A percentile compares a stretch with the other conserved stretches of the same genome.
phyloP scores from a whole-genome alignment of 805 yeast species.

The Candida jianshihensis region DNA sequence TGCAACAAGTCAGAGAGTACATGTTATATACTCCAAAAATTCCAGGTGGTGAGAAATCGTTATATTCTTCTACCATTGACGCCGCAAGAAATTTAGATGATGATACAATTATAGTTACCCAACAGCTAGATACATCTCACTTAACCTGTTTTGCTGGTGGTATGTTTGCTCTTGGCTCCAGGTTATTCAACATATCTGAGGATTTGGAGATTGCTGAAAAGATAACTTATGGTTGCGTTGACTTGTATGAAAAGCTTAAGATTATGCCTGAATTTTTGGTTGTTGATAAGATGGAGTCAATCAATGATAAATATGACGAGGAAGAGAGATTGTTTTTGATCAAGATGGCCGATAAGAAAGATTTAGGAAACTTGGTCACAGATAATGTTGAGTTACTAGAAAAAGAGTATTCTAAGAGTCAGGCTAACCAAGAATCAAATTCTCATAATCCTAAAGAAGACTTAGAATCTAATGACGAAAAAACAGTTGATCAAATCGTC shows the following conservation, averaged over 20 bases:
- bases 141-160: conserved; percentile 49
- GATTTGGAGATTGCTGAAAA: conserved; percentile 35
- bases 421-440: too few relatives aligned
- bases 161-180: conserved; percentile 42
- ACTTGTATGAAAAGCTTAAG: conserved; percentile 33
- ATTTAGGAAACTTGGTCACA: too few relatives aligned
- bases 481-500: too few relatives aligned
- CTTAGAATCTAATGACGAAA: too few relatives aligned
- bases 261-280: conserved; percentile 38
- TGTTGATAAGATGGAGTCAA: conserved; percentile 21
- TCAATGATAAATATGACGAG: conserved; percentile 19
- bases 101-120: conserved; percentile 8
- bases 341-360: too few relatives aligned
- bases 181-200: conserved; percentile 28
- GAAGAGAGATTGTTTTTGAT: conserved; percentile 6
- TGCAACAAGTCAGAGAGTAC: conserved; percentile 30
- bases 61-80: conserved; percentile 22
- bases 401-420: too few relatives aligned
- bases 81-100: conserved; percentile 20
- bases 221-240: conserved; percentile 43
- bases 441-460: too few relatives aligned
- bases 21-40: conserved; percentile 40
- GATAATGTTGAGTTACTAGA: too few relatives aligned
- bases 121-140: conserved; percentile 36
- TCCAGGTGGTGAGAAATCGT: conserved; percentile 31